Evolutionary conservation across 331 rosid species (phyloP).

Genomic region (Quercus phellos): DNA sequence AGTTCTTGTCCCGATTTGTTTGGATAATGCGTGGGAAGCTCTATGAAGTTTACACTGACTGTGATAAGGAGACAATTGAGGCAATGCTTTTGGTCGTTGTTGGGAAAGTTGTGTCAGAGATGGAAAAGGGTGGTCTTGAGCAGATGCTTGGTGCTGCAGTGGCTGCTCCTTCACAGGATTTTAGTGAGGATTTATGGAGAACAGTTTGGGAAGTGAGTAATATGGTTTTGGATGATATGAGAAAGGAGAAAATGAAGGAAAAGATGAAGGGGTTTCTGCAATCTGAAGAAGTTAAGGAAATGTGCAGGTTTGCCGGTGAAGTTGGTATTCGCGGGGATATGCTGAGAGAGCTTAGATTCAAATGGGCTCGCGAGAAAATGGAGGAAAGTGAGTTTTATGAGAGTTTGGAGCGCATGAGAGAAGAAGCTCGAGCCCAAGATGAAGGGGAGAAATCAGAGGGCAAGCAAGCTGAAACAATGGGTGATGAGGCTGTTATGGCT

Average conservation of each 20-base stretch:
- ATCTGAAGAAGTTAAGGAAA: constrained; percentile 72
- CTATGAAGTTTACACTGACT: constrained; percentile 35
- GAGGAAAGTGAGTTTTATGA: constrained; percentile 81
- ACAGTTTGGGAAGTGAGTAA: constrained; percentile 90
- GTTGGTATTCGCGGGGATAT: constrained; percentile 77
- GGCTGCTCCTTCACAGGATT: constrained; percentile 29
- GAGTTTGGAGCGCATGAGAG: constrained; percentile 47
- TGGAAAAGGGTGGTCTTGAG: constrained; percentile 50
- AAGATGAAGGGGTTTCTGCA: constrained; percentile 77
- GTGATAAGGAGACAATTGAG: constrained; percentile 53
- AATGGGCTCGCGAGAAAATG: constrained; percentile 92
- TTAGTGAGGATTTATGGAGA: constrained; percentile 86
- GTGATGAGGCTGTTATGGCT: constrained; percentile 17
- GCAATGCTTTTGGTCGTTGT: constrained; percentile 64
- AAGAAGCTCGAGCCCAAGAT: constrained; percentile 31
- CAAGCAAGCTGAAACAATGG: constrained; percentile 5
- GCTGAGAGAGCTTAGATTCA: constrained; percentile 84
- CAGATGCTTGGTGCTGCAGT: constrained; percentile 16
- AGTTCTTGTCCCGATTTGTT: constrained; percentile 71
- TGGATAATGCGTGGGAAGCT: constrained; percentile 72
- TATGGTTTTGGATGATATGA: constrained; percentile 72
- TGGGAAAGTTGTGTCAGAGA: constrained; percentile 51
- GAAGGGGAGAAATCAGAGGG: constrained; percentile 13
- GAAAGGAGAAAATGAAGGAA: constrained; percentile 67
- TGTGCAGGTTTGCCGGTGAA: constrained; percentile 87